Evolutionary conservation across 306 rosid species (phyloP).

Genomic region (Potentilla sterilis): DNA sequence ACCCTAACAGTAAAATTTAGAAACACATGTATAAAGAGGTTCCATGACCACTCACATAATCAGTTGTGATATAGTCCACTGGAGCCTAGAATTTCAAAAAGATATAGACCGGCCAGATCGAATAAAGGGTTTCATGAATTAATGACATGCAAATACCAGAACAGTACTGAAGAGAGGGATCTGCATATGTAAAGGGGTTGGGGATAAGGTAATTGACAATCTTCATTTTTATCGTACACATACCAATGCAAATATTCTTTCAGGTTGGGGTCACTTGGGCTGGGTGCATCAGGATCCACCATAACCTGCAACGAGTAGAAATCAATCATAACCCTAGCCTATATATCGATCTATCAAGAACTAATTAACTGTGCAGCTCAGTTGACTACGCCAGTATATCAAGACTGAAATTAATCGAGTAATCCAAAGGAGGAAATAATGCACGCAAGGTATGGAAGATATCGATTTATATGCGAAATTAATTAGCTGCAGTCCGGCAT

Average conservation of each 20-base stretch:
- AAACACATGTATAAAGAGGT: not conserved
- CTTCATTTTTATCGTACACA: not conserved
- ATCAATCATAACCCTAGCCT: not conserved
- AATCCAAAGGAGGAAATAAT: not conserved
- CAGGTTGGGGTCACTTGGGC: slow-evolving; percentile 58
- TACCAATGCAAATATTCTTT: slow-evolving; percentile 67
- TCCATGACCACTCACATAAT: not conserved
- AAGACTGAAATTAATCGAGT: not conserved
- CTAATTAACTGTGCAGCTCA: not conserved
- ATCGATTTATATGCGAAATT: not conserved
- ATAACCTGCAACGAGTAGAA: slow-evolving; percentile 32
- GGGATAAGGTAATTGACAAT: not conserved
- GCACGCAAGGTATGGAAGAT: not conserved
- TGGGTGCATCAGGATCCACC: slow-evolving; percentile 73
- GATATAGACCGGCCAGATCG: no score
- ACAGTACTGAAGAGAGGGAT: not conserved
- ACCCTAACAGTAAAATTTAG: no score
- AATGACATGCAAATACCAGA: not conserved
- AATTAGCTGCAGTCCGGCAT: not conserved
- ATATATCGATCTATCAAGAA: not conserved
- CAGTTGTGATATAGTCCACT: not conserved
- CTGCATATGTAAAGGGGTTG: not conserved
- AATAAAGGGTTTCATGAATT: no score
- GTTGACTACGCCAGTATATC: not conserved
- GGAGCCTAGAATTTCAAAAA: not conserved